Base-by-base conservation (phyloP, 768 basidiomycete genomes). In the Hebeloma cylindrosporum region DNA sequence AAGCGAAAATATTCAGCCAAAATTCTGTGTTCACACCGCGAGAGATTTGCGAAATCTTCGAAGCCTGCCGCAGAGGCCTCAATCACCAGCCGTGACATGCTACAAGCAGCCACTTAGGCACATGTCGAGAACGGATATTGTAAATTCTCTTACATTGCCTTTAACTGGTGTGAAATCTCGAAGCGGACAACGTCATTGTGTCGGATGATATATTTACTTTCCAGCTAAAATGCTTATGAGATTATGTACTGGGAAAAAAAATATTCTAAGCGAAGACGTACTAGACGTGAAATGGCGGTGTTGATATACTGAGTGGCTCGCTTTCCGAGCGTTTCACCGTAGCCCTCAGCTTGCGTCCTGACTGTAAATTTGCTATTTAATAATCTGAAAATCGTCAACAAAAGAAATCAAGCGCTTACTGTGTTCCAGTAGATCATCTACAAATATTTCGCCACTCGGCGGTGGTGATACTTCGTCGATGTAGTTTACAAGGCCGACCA, bases 261-360 rank as follows among this genome's bases (percentile, higher is more conserved):
- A n/a, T 4, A 25, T 14, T 3, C 11, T 1, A 20, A 18, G 17
- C 13, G 8, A 14, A 30, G 9, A 36, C 40, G 40, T 11, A 50
- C 49, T 23, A 50, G 18, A 2, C 43, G 27, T n/a, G 41, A 39
- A 3, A 48, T 11, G 5, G 29, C 45, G 5, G 30, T 27, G 11
- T 46, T 20, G 18, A 40, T 8, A 7, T 20, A 16, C n/a, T 36
- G 34, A 4, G 10, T 34, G 7, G 47, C 38, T 7, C 47, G 18
- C 10, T 20, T 40, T 4, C 47, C 47, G 23, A 48, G 36, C 3
- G 14, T 25, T 25, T 48, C 47, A 16, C 21, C 35, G 13, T 39
- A 21, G 4, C 17, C 5, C 1, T 32, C 10, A 5, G 47, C 47
- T 21, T 43, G 5, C 5, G 2, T 17, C 9, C 26, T 18, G 13